Conservation (phyloP, 108 stramenopile species). For the Pseudonitzschia delicatissima region DNA sequence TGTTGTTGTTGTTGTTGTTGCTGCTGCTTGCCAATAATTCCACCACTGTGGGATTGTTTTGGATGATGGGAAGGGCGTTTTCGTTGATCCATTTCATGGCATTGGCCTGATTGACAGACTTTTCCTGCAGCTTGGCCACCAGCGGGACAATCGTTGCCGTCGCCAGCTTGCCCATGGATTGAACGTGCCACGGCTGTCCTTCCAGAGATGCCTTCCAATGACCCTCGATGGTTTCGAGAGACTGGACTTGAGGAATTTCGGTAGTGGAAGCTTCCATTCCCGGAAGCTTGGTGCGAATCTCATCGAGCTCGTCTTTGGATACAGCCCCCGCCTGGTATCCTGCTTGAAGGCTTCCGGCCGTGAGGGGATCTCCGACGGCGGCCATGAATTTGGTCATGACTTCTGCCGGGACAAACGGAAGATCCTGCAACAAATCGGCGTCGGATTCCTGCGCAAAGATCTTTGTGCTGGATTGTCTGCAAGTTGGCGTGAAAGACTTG, state of each 20-base stretch:
- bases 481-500: too few relatives aligned
- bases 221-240: background rate
- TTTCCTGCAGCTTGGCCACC: slow-evolving; percentile 1
- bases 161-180: background rate
- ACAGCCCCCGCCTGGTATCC: slow-evolving; percentile 1
- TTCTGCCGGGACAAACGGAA: background rate
- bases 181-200: background rate
- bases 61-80: background rate
- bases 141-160: background rate
- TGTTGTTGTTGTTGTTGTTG: background rate
- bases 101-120: background rate
- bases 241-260: background rate
- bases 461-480: too few relatives aligned
- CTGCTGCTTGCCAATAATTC: background rate
- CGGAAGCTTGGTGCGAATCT: background rate
- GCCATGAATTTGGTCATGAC: background rate
- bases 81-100: background rate
- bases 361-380: background rate
- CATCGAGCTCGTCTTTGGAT: background rate
- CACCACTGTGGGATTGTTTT: background rate
- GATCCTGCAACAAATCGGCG: background rate
- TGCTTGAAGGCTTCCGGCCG: background rate
- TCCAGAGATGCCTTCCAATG: background rate
- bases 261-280: background rate
- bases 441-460: too few relatives aligned